Conservation (phyloP, 768 basidiomycete species). For the Omphalotus guepiniiformis region DNA sequence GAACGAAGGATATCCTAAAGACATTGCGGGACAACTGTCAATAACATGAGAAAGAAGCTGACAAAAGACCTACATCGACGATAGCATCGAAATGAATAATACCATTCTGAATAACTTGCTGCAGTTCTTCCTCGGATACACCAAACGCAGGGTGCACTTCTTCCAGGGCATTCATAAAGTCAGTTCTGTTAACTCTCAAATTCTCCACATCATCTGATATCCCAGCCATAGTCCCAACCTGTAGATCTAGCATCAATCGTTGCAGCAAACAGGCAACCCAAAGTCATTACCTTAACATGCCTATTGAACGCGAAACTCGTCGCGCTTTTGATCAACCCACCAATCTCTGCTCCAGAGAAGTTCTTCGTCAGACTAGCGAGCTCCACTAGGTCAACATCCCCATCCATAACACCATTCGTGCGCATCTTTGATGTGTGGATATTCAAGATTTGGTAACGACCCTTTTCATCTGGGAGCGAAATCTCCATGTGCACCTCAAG, state of each 20-base stretch:
- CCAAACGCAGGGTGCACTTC: conserved; percentile 97
- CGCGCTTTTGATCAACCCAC: conserved; percentile 94
- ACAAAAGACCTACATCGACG: conserved; percentile 61
- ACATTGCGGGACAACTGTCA: conserved; percentile 4
- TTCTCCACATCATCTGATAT: conserved; percentile 95
- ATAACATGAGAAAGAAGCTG: neutral
- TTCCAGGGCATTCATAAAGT: conserved; percentile 87
- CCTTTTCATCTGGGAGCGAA: conserved; percentile 90
- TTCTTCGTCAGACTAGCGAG: conserved; percentile 89
- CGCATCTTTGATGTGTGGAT: conserved; percentile 98
- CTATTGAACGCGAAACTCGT: conserved; percentile 97
- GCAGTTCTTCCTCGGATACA: conserved; percentile 94
- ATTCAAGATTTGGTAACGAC: conserved; percentile 87
- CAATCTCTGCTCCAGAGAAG: conserved; percentile 96
- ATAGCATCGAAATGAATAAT: conserved; percentile 82
- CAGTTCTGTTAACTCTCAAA: conserved; percentile 76
- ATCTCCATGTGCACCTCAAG: conserved; percentile 99
- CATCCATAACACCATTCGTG: conserved; percentile 83
- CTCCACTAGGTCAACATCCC: conserved; percentile 77
- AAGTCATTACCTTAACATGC: conserved; percentile 72
- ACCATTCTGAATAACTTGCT: conserved; percentile 91
- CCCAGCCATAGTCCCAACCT: conserved; percentile 94
- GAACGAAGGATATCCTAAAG: conserved; percentile 78
- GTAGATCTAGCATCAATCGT: neutral
- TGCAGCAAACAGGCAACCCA: neutral